phyloP scores from a whole-genome alignment of 2,329 filamentous ascomycete species.

The Talaromyces sp. region DNA sequence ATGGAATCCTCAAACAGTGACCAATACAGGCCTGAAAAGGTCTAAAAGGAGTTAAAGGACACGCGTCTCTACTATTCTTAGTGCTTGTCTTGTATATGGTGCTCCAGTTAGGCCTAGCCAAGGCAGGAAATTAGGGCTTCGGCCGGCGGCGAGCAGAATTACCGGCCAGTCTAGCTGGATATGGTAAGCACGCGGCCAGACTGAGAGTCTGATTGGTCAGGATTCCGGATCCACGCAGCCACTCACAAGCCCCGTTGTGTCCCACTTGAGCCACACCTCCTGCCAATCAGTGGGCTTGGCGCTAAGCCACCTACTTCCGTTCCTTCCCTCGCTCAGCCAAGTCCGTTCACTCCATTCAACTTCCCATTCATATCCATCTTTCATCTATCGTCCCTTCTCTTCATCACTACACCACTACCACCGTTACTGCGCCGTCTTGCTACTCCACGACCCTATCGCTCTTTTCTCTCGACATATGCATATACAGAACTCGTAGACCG shows the following conservation, averaged over 20 bases:
- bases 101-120: not conserved
- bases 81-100: not conserved
- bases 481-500: not conserved
- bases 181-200: not conserved
- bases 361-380: not conserved
- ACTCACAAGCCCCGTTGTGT: not conserved
- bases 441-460: not conserved
- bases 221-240: not conserved
- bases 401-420: not conserved
- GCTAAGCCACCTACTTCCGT: constrained; percentile 1
- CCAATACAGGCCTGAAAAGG: no score
- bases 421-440: not conserved
- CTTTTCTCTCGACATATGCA: not conserved
- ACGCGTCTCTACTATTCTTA: not conserved
- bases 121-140: not conserved
- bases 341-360: not conserved
- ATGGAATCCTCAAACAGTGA: not conserved
- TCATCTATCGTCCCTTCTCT: not conserved
- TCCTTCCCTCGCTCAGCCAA: not conserved
- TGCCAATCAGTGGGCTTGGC: constrained; percentile 6
- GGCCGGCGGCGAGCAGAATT: not conserved
- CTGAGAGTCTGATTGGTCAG: not conserved
- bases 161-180: not conserved
- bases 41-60: not conserved
- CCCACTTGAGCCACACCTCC: constrained; percentile 3